A percentile compares a stretch with the other conserved stretches of the same genome.
These are phyloP conservation scores for Oryza meridionalis DNA, from an alignment of 176 grass and related monocot species.

Conservation along the genomic window DNA sequence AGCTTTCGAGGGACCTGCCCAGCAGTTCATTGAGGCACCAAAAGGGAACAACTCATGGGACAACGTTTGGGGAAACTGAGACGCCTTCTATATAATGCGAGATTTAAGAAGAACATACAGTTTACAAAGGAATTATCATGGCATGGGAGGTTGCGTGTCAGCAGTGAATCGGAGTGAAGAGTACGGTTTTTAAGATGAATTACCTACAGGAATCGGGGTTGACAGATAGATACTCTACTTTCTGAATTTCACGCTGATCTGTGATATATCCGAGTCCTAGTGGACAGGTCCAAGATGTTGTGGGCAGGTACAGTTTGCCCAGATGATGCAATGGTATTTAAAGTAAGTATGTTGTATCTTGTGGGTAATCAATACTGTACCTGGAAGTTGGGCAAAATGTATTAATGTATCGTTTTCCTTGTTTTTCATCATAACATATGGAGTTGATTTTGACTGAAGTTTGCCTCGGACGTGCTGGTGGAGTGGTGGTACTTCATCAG, in stretches of 20 bases:
- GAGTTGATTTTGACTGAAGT: constrained; percentile 5
- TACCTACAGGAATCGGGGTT: constrained; percentile 1
- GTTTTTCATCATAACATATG: background rate
- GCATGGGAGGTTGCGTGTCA: background rate
- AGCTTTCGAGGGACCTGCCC: constrained; percentile 41
- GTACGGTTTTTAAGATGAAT: background rate
- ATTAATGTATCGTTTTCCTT: constrained; percentile 10
- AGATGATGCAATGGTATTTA: constrained; percentile 7
- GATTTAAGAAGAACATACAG: constrained; percentile 10
- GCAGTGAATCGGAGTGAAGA: background rate
- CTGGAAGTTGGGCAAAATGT: constrained; percentile 26
- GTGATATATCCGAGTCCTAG: background rate
- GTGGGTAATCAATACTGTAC: constrained; percentile 23
- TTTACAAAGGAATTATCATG: background rate
- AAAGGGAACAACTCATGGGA: constrained; percentile 71
- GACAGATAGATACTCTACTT: background rate
- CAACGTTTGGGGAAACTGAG: constrained; percentile 71
- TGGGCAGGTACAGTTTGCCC: constrained; percentile 25
- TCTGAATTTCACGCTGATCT: background rate
- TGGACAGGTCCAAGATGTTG: background rate
- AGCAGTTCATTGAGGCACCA: constrained; percentile 48
- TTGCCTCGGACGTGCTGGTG: background rate
- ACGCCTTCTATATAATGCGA: background rate
- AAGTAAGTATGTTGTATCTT: constrained; percentile 22
- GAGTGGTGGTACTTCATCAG: background rate